phyloP scores from a whole-genome alignment of 306 rosid species.

The Myrica gale region DNA sequence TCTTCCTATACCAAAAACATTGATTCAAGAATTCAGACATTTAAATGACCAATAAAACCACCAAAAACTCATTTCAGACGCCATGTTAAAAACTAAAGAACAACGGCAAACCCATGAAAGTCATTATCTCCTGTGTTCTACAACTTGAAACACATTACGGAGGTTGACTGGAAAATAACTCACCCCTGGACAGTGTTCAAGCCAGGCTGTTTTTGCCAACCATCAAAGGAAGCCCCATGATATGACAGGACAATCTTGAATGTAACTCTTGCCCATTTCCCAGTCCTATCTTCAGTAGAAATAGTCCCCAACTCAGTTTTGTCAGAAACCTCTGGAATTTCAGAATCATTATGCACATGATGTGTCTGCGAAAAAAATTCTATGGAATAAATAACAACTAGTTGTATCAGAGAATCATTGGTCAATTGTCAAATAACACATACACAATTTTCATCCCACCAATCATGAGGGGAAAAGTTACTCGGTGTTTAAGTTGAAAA shows the following conservation, averaged over 20 bases:
- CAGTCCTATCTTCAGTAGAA: slow-evolving; percentile 41
- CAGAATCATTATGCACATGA: slow-evolving; percentile 42
- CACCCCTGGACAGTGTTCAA: slow-evolving; percentile 88
- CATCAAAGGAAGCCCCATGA: slow-evolving; percentile 83
- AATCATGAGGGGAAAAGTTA: slow-evolving; percentile 8
- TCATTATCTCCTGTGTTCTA: neutral
- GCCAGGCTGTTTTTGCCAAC: slow-evolving; percentile 96
- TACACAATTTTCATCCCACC: neutral
- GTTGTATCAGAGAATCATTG: slow-evolving; percentile 6
- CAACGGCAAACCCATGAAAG: neutral
- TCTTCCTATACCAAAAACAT: neutral
- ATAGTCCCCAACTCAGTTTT: slow-evolving; percentile 39
- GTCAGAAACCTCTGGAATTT: slow-evolving; percentile 39
- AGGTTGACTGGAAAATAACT: slow-evolving; percentile 21
- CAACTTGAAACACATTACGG: neutral
- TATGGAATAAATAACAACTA: slow-evolving; percentile 25
- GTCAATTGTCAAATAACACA: neutral
- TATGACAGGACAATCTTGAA: slow-evolving; percentile 76
- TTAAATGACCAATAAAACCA: slow-evolving; percentile 15
- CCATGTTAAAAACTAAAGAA: slow-evolving; percentile 1
- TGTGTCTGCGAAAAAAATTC: slow-evolving; percentile 40
- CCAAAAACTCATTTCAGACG: neutral
- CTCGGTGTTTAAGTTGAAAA: slow-evolving; percentile 16
- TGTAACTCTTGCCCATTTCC: slow-evolving; percentile 87
- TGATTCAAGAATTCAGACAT: neutral